Conservation (phyloP, 371 early-diverging fungal genomes). For the Batkoa obscura region DNA sequence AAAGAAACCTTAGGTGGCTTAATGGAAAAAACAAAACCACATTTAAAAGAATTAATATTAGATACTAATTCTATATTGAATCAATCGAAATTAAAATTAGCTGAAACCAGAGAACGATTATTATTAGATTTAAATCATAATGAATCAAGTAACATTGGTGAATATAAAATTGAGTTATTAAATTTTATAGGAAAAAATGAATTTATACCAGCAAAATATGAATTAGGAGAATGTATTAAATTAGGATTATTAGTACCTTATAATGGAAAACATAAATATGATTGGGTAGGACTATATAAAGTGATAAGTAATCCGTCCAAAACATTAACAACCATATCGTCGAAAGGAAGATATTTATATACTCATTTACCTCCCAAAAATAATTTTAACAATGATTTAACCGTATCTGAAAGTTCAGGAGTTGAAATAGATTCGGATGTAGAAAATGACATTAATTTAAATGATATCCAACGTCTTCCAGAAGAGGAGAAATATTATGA, state of each 20-base stretch:
- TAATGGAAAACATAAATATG: conserved; percentile 36
- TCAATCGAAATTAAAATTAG: not conserved
- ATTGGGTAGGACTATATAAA: conserved; percentile 87
- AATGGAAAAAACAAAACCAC: not conserved
- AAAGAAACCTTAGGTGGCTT: not conserved
- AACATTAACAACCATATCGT: conserved; percentile 50
- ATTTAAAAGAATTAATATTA: not conserved
- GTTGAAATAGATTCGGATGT: too few species aligned
- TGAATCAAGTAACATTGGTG: conserved; percentile 10
- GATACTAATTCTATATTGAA: too few species aligned
- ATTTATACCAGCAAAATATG: conserved; percentile 20
- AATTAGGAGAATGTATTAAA: too few species aligned
- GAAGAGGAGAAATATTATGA: too few species aligned
- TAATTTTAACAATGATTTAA: too few species aligned
- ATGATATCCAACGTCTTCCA: too few species aligned
- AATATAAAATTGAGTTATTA: conserved; percentile 3
- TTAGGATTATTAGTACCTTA: conserved; percentile 44
- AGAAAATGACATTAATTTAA: too few species aligned
- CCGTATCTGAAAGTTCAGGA: too few species aligned
- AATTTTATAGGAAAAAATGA: conserved; percentile 41
- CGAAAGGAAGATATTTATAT: conserved; percentile 37
- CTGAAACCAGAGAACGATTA: not conserved
- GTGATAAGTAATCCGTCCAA: conserved; percentile 44
- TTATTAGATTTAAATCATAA: not conserved
- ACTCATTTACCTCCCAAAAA: too few species aligned